Base-by-base conservation (phyloP, 371 early-diverging fungal genomes). In the Zopfochytrium polystomum region DNA sequence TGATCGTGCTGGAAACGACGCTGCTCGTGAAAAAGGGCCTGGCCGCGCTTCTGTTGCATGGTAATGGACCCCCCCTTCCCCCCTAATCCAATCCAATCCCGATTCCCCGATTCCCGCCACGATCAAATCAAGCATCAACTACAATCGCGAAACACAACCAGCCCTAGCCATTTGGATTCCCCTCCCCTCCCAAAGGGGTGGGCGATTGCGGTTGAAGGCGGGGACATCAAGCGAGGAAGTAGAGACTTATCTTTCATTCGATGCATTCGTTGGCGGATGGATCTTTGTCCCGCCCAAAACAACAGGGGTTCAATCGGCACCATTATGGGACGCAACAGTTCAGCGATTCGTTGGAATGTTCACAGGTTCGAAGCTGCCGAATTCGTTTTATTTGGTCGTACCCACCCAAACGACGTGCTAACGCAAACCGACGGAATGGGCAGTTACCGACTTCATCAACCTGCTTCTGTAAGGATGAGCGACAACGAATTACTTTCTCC, bases 1-100 rank as follows among this genome's bases (percentile, higher is more conserved):
- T 93, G 33, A 90, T 94, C 62, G 91, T 95, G 2, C 80, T 97
- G 50, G 97, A 97, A 68, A 88, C 90, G 26, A 83, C 85, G 25
- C 79, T 97, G 60, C 80, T 90, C 30, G 88, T 97, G 30, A 91
- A 92, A 68, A 95, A 93, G 71, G 96, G 93, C 31, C 78, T 96
- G 38, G 86, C 91, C 7, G 90, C 91, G 11, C 78, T 97, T 48
- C 83, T 95, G 29, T 95, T 93, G 67, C 92, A 97, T 71, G 91
- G 93, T 90, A 80, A 62, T 38, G 42, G 47, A 27, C 13, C 9
- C 26, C 13, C 33, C 23, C 7, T 23, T 47, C 23, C 15, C 9
- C 52, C 15, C 6, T 23, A 22, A 15, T 29, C 15, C 15, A 11
- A 30, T 30, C 22, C 5, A 13, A 7, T 31, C 52, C 11, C 25